Base-by-base conservation (phyloP, 179 eudicot species). In the Patellifolia procumbens region DNA sequence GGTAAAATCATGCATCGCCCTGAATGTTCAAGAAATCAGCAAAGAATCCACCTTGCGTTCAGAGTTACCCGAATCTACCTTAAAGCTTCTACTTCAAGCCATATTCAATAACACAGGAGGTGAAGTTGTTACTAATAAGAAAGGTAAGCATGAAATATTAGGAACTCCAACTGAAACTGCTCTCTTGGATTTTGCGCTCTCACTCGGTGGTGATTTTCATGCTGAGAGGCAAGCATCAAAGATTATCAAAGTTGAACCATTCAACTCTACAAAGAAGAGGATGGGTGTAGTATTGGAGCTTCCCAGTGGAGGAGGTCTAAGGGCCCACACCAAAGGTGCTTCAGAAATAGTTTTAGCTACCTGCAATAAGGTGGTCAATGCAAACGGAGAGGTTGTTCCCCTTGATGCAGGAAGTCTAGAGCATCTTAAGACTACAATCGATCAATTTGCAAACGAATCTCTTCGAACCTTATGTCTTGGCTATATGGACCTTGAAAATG, bases 81-180 rank as follows among this genome's bases (percentile, higher is more conserved):
- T 85, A 17, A 89, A 83, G 83, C 83, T 86, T 72, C 74, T 94
- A 19, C 72, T 89, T 56, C 91, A 92, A 64, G 87, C 98, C 4
- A 87, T 94, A 68, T 94, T 90, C 76, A 90, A 81, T 65, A 94
- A 94, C 84, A 92, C 98, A 0, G 94, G 96, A 6, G 97, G 97
- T 8, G 98, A 92, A 76, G 89, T 94, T 39, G 98, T 94, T 56
- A 78, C 80, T 52, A 91, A 86, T 74, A 87, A 91, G 75, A 73
- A 81, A 11, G 96, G 96, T 17, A 88, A 92, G 70, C 87, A 71
- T 19, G 95, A 90, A 77, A 88, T 94, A 60, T 62, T 94, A 37
- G 98, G 98, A 56, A 86, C 97, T 45, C 98, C 98, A 6, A 94
- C 98, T 5, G 98, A 94, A 66, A 78, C 94, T n/a, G 97, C 98